These are phyloP conservation scores for Solanum hybrid DNA, from an alignment of 305 asterid genomes.

Conservation along the genomic window DNA sequence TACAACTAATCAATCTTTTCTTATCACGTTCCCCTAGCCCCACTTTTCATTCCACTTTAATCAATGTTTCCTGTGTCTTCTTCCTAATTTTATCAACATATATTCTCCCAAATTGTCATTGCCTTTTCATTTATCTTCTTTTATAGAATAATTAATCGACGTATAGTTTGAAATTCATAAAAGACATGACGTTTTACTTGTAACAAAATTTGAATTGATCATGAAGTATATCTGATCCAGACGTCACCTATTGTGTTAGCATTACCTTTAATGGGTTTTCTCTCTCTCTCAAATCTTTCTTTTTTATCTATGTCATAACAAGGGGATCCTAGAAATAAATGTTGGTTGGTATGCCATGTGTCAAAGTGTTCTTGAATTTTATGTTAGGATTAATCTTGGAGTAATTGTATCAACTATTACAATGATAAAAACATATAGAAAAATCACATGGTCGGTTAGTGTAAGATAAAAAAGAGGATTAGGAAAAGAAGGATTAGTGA, in stretches of 20 bases:
- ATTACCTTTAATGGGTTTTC: neutral
- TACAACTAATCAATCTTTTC: slow-evolving; percentile 6
- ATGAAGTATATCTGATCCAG: neutral
- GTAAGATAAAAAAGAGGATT: neutral
- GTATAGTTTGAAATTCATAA: no score
- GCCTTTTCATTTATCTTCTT: neutral
- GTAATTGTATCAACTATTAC: neutral
- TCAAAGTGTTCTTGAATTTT: neutral
- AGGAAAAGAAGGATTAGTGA: slow-evolving; percentile 2
- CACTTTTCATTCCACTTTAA: slow-evolving; percentile 14
- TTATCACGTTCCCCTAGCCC: slow-evolving; percentile 16
- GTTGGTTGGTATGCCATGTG: neutral
- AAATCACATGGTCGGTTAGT: neutral
- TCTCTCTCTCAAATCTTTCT: neutral
- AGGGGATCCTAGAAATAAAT: neutral
- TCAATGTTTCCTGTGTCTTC: slow-evolving; percentile 17
- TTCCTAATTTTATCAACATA: neutral
- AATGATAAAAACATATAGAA: neutral
- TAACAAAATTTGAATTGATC: no score
- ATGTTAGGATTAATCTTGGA: neutral
- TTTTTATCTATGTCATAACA: neutral
- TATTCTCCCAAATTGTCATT: neutral
- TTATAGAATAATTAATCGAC: no score
- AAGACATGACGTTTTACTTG: no score
- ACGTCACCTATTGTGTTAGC: neutral